phyloP scores from a whole-genome alignment of 2,329 filamentous ascomycete genomes.

The Coniosporium tulheliwenetii region DNA sequence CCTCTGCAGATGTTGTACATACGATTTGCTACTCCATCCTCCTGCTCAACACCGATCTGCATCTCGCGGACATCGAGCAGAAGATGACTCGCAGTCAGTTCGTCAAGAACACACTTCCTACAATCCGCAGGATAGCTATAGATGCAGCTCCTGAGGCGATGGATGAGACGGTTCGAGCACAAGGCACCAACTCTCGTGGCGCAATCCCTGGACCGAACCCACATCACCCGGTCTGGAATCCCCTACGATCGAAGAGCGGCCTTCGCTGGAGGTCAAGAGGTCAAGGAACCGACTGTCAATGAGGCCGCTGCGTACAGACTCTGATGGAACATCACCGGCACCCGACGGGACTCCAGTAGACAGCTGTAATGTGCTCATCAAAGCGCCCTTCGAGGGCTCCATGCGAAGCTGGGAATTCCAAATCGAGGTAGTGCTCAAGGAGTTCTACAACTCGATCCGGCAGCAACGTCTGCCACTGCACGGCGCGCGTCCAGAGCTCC shows the following conservation, averaged over 20 bases:
- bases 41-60: constrained; percentile 87
- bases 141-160: constrained; percentile 58
- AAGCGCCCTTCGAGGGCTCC: constrained; percentile 56
- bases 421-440: constrained; percentile 78
- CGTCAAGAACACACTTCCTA: constrained; percentile 89
- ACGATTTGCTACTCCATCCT: constrained; percentile 95
- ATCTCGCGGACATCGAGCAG: constrained; percentile 84
- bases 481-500: constrained; percentile 39
- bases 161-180: constrained; percentile 22
- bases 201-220: constrained; percentile 9
- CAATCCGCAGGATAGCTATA: constrained; percentile 59
- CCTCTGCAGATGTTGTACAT: constrained; percentile 67
- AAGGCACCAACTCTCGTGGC: constrained; percentile 12
- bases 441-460: constrained; percentile 81
- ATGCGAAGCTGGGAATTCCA: constrained; percentile 75
- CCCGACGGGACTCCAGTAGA: constrained; percentile 23
- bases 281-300: constrained; percentile 26
- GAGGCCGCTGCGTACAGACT: constrained; percentile 17
- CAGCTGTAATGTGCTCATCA: constrained; percentile 62
- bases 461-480: constrained; percentile 77
- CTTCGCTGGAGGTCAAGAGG: constrained; percentile 17
- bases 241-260: constrained; percentile 16
- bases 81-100: constrained; percentile 96
- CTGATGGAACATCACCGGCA: constrained; percentile 17
- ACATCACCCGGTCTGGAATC: constrained; percentile 15